Evolutionary conservation across 1,284 basidiomycete species (phyloP).

Genomic region (Apiotrichum gracile): DNA sequence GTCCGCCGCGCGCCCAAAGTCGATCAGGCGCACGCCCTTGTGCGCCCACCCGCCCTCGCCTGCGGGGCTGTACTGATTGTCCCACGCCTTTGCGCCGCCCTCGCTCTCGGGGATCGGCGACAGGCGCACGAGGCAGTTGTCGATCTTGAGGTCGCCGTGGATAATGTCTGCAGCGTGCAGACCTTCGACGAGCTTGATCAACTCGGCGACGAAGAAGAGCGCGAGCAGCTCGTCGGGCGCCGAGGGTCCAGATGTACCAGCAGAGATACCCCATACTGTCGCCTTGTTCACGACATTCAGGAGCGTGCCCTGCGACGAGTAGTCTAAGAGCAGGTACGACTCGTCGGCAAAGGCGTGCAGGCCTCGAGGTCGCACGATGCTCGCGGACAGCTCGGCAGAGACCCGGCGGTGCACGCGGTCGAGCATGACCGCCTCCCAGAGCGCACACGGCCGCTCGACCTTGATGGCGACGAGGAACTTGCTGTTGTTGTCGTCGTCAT

Average conservation of each 20-base stretch:
- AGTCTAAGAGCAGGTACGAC: conserved; percentile 81
- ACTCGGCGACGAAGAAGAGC: conserved; percentile 90
- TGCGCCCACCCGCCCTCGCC: conserved; percentile 76
- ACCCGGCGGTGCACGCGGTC: conserved; percentile 67
- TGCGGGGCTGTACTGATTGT: conserved; percentile 63
- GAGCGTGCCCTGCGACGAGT: conserved; percentile 85
- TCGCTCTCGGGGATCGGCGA: conserved; percentile 59
- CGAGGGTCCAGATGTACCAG: conserved; percentile 28
- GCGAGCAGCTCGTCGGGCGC: conserved; percentile 86
- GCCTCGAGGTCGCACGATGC: conserved; percentile 66
- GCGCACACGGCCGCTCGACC: conserved; percentile 77
- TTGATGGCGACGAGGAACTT: conserved; percentile 73
- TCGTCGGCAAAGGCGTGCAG: conserved; percentile 83
- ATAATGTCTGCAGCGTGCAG: conserved; percentile 79
- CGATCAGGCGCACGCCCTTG: conserved; percentile 89
- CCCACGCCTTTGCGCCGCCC: conserved; percentile 65
- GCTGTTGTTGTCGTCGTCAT: conserved; percentile 57
- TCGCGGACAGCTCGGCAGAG: conserved; percentile 54
- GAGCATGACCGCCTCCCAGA: conserved; percentile 92
- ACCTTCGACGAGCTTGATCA: conserved; percentile 73
- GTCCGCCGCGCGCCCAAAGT: conserved; percentile 93
- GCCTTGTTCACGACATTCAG: conserved; percentile 90
- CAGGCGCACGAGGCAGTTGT: conserved; percentile 91
- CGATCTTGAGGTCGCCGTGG: conserved; percentile 98
- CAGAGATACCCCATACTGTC: conserved; percentile 52